phyloP scores from a whole-genome alignment of 345 rosid species.

The Aegle marmelos region DNA sequence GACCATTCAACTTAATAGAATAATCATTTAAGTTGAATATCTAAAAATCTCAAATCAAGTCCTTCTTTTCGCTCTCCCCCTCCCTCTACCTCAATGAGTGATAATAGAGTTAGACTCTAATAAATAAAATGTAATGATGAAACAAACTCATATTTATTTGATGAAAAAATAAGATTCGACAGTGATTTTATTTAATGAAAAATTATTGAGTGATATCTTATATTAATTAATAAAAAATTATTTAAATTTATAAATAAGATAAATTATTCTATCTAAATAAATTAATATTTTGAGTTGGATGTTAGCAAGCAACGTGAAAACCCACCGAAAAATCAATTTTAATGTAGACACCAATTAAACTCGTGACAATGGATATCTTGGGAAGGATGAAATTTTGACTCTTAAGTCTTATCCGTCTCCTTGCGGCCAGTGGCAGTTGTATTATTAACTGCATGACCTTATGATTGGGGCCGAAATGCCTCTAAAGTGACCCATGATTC shows the following conservation, averaged over 20 bases:
- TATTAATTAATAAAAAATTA: no score
- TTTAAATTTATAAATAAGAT: no score
- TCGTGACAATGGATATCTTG: background rate
- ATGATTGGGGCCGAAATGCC: background rate
- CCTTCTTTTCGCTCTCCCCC: fast-evolving
- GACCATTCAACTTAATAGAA: fast-evolving
- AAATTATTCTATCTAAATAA: no score
- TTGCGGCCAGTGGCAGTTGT: background rate
- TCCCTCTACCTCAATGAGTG: fast-evolving
- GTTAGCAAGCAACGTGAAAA: no score
- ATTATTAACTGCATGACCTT: background rate
- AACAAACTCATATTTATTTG: fast-evolving
- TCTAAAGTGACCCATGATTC: no score
- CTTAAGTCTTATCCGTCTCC: background rate
- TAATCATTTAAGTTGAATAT: fast-evolving
- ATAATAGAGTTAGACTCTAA: no score
- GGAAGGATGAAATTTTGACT: background rate
- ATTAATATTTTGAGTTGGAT: no score
- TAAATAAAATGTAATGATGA: fast-evolving
- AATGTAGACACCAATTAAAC: background rate
- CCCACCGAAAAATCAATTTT: no score
- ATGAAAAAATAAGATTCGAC: fast-evolving
- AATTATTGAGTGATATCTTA: fast-evolving
- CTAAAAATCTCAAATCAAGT: fast-evolving
- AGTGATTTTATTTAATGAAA: fast-evolving